Conservation (phyloP, 306 rosid species). For the Dryas alaskensis region DNA sequence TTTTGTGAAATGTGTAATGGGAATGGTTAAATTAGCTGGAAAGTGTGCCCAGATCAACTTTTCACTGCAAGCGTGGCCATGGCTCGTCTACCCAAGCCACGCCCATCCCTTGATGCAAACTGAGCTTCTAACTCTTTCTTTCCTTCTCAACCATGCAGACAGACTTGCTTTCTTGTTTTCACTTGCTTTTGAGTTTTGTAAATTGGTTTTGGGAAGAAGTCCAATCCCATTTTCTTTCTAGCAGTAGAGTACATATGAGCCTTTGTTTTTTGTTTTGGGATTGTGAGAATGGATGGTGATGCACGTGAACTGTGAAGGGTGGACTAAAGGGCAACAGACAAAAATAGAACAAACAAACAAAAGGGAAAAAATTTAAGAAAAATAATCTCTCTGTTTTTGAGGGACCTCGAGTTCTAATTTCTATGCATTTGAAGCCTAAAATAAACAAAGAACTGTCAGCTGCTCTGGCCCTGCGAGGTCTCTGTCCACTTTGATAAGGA, state of each 20-base stretch:
- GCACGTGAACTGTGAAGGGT: conserved; percentile 45
- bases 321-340: not conserved
- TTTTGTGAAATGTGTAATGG: conserved; percentile 27
- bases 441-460: conserved; percentile 24
- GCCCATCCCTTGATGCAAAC: conserved; percentile 17
- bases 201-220: conserved; percentile 22
- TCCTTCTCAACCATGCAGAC: conserved; percentile 6
- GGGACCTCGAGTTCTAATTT: conserved; percentile 36
- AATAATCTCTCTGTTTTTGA: conserved; percentile 30
- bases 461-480: conserved; percentile 11
- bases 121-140: conserved; percentile 18
- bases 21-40: conserved; percentile 14
- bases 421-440: conserved; percentile 34
- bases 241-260: conserved; percentile 11
- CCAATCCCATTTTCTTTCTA: not conserved
- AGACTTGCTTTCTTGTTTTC: conserved; percentile 27
- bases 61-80: conserved; percentile 47
- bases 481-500: conserved; percentile 44
- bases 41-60: conserved; percentile 19
- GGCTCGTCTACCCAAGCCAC: conserved; percentile 49
- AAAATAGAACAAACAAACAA: not conserved
- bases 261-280: conserved; percentile 29
- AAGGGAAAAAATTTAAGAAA: not conserved
- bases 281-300: conserved; percentile 22
- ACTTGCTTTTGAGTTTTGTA: conserved; percentile 23